Percentiles rank a stretch among this genome's conserved stretches.
These are phyloP conservation scores for Nicotiana knightiana DNA, from an alignment of 257 asterid species.

Conservation along the genomic window DNA sequence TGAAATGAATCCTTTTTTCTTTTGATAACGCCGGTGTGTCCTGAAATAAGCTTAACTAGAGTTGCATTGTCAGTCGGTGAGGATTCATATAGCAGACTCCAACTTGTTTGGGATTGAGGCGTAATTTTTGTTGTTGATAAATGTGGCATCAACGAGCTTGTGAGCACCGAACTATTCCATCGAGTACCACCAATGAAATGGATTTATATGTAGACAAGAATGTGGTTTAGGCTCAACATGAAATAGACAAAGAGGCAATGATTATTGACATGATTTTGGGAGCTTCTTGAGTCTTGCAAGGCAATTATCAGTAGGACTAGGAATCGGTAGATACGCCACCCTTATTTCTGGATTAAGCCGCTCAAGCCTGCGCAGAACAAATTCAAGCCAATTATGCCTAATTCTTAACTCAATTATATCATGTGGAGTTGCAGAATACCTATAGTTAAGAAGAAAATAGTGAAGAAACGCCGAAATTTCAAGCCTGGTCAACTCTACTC, in stretches of 20 bases:
- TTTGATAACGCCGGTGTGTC: too few species aligned
- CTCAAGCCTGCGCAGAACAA: conserved; percentile 1
- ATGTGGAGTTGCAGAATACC: not conserved
- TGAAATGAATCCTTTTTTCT: not conserved
- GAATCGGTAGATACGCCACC: not conserved
- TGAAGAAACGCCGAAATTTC: not conserved
- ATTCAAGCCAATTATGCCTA: not conserved
- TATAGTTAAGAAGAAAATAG: not conserved
- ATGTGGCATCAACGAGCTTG: too few species aligned
- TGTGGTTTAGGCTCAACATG: not conserved
- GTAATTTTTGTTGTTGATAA: too few species aligned
- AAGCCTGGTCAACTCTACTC: not conserved
- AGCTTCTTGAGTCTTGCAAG: not conserved
- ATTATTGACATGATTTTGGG: not conserved
- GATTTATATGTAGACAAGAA: not conserved
- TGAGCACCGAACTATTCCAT: too few species aligned
- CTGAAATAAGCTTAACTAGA: too few species aligned
- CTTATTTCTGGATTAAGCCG: not conserved
- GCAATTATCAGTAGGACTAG: not conserved
- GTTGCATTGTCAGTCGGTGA: too few species aligned
- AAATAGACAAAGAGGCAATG: not conserved
- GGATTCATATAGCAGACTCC: too few species aligned
- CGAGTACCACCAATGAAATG: not conserved
- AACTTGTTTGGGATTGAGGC: too few species aligned
- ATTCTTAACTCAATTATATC: not conserved